Conservation (phyloP, 768 basidiomycete genomes). For the Tylopilus vinaceipallidus region DNA sequence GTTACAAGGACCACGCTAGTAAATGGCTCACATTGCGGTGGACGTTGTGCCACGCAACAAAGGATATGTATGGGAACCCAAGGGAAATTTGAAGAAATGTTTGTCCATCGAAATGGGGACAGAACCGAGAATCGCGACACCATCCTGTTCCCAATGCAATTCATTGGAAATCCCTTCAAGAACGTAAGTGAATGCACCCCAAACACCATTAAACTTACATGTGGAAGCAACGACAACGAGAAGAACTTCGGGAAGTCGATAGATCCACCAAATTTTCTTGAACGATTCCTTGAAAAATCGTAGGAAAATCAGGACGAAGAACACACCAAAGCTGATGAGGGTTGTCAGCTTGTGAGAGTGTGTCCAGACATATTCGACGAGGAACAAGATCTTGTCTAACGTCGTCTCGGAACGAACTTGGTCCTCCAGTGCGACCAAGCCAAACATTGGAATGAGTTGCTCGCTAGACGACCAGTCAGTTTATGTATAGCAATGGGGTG, state of each 20-base stretch:
- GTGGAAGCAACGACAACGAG: slow-evolving; percentile 83
- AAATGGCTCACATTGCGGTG: slow-evolving; percentile 62
- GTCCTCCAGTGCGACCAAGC: slow-evolving; percentile 58
- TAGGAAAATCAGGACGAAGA: slow-evolving; percentile 62
- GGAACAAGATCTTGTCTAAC: slow-evolving; percentile 74
- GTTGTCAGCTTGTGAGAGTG: slow-evolving; percentile 67
- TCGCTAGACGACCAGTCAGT: slow-evolving; percentile 43
- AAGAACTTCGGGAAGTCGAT: slow-evolving; percentile 87
- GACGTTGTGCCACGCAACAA: slow-evolving; percentile 80
- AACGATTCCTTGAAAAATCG: slow-evolving; percentile 57
- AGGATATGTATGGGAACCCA: slow-evolving; percentile 54
- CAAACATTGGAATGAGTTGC: slow-evolving; percentile 89
- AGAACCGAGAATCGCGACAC: slow-evolving; percentile 80
- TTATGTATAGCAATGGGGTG: neutral
- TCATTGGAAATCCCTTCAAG: slow-evolving; percentile 62
- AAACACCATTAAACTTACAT: slow-evolving; percentile 42
- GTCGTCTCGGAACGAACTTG: slow-evolving; percentile 61
- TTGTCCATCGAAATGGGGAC: slow-evolving; percentile 62
- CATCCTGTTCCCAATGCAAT: slow-evolving; percentile 72
- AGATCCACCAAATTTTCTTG: slow-evolving; percentile 65
- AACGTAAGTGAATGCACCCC: neutral
- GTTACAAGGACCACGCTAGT: neutral
- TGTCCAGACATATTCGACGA: slow-evolving; percentile 55
- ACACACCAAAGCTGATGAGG: slow-evolving; percentile 67
- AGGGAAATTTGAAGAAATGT: slow-evolving; percentile 72